Evolutionary conservation across 495 filamentous ascomycete species (phyloP).

Genomic region (Aspergillus ellipticus): DNA sequence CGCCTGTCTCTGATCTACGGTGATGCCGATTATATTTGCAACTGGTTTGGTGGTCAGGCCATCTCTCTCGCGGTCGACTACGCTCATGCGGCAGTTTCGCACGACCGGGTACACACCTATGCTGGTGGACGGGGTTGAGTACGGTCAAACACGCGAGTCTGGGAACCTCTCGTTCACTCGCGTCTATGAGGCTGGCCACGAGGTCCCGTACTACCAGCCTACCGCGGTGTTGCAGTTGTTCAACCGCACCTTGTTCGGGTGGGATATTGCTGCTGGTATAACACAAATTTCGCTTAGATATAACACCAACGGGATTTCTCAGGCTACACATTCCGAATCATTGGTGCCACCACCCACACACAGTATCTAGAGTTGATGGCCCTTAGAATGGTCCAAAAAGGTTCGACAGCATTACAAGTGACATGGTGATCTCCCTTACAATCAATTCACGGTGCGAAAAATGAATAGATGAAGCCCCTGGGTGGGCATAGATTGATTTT

Average conservation of each 20-base stretch:
- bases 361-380: too few relatives aligned
- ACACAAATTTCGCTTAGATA: conserved; percentile 41
- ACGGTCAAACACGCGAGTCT: conserved; percentile 51
- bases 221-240: conserved; percentile 49
- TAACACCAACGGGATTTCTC: conserved; percentile 41
- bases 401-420: too few relatives aligned
- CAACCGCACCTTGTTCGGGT: conserved; percentile 47
- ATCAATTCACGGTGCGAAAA: too few relatives aligned
- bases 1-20: conserved; percentile 68
- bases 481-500: not conserved
- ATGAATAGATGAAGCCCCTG: too few relatives aligned
- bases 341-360: too few relatives aligned
- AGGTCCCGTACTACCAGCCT: conserved; percentile 57
- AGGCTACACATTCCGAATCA: conserved; percentile 54
- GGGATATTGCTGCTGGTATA: conserved; percentile 53
- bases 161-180: conserved; percentile 56
- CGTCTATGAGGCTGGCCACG: conserved; percentile 57
- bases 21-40: conserved; percentile 56
- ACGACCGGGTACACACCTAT: conserved; percentile 47
- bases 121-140: conserved; percentile 35
- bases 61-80: conserved; percentile 39
- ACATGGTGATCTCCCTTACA: too few relatives aligned
- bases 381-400: too few relatives aligned
- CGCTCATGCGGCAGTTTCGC: conserved; percentile 36
- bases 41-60: conserved; percentile 44